Percentiles rank a stretch among this genome's conserved stretches.
These are phyloP conservation scores for Capniomyces stellatus DNA, from an alignment of 371 early-diverging fungal genomes.

Conservation along the genomic window DNA sequence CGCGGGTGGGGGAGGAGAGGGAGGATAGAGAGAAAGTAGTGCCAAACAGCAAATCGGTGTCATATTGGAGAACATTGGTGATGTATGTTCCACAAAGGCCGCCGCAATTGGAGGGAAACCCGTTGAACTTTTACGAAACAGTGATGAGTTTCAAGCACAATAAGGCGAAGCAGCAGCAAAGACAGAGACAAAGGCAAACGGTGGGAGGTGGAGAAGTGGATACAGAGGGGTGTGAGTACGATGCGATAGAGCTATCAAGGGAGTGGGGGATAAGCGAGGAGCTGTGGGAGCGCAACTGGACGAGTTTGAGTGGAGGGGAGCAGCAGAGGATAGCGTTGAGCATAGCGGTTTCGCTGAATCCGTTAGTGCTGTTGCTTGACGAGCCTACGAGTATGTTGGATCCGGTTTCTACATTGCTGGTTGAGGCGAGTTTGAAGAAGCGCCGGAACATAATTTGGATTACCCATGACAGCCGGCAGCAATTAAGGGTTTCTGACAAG, in stretches of 20 bases:
- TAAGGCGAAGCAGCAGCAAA: neutral
- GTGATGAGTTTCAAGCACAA: constrained; percentile 30
- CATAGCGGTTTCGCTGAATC: constrained; percentile 61
- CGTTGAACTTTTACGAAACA: constrained; percentile 36
- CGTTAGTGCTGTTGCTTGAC: constrained; percentile 62
- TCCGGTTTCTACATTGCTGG: constrained; percentile 42
- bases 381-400: constrained; percentile 81
- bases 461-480: constrained; percentile 63
- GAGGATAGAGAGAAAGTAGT: neutral
- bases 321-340: constrained; percentile 65
- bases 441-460: constrained; percentile 54
- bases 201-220: constrained; percentile 20
- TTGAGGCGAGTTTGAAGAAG: constrained; percentile 44
- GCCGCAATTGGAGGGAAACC: constrained; percentile 57
- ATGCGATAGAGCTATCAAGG: constrained; percentile 37
- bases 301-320: constrained; percentile 72
- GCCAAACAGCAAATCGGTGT: constrained; percentile 33
- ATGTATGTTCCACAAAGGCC: constrained; percentile 80
- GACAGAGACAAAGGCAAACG: neutral
- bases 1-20: no score
- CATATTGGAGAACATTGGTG: constrained; percentile 54
- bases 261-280: constrained; percentile 47
- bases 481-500: constrained; percentile 36
- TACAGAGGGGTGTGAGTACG: constrained; percentile 16
- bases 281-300: constrained; percentile 56